phyloP scores from a whole-genome alignment of 2,329 filamentous ascomycete genomes.

The Fusarium anguioides region DNA sequence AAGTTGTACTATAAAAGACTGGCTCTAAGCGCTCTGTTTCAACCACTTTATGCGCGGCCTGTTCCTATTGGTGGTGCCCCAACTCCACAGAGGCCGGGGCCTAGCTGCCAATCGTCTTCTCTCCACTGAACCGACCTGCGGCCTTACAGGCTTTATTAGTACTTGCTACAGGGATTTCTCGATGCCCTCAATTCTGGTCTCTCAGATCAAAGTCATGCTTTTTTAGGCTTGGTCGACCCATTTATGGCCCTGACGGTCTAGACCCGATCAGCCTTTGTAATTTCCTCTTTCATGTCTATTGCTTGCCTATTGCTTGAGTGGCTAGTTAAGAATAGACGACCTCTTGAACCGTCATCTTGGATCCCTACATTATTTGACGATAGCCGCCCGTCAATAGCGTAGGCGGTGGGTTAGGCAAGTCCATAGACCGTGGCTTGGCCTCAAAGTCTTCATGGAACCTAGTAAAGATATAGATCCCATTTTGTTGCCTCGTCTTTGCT shows the following conservation, averaged over 20 bases:
- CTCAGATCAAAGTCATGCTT: constrained; percentile 9
- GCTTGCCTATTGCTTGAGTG: constrained; percentile 4
- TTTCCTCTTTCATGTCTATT: constrained; percentile 20
- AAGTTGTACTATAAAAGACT: constrained; percentile 11
- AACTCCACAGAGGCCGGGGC: constrained; percentile 33
- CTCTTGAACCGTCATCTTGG: constrained; percentile 9
- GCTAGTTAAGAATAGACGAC: constrained; percentile 31
- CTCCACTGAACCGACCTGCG: constrained; percentile 39
- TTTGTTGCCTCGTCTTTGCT: constrained; percentile 17
- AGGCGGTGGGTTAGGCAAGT: background rate
- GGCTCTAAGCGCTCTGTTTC: constrained; percentile 44
- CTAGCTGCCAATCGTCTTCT: constrained; percentile 35
- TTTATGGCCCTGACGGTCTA: constrained; percentile 22
- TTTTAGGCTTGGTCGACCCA: constrained; percentile 21
- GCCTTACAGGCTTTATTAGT: constrained; percentile 22
- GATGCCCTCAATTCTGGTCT: constrained; percentile 28
- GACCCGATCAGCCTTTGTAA: constrained; percentile 32
- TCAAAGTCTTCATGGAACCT: background rate
- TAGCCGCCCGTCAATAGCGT: constrained; percentile 26
- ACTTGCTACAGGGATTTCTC: constrained; percentile 15
- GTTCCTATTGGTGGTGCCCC: constrained; percentile 32
- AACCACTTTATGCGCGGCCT: constrained; percentile 29
- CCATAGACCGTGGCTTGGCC: constrained; percentile 19
- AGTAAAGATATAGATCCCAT: constrained; percentile 27
- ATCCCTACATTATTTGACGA: constrained; percentile 12